Conservation (phyloP, 352 stramenopile genomes). For the Phytophthora multivora region DNA sequence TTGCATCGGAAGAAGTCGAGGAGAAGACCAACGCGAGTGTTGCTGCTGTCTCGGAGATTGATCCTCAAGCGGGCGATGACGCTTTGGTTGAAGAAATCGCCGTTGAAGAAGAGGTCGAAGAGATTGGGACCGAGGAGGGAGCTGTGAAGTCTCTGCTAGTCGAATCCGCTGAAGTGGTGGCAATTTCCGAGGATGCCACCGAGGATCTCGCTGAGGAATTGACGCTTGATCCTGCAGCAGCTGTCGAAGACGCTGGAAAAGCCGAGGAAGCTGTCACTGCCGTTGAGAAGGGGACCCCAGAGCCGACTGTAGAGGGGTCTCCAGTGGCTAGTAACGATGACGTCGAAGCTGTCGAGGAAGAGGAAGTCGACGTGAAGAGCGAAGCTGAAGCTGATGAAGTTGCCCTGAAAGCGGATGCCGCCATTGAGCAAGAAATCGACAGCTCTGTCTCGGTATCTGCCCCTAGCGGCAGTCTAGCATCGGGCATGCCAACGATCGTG, state of each 20-base stretch:
- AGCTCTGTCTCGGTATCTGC: not conserved
- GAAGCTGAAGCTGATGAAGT: not conserved
- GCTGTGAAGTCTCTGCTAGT: no score
- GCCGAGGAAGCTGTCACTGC: not conserved
- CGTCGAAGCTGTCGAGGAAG: not conserved
- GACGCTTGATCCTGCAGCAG: not conserved
- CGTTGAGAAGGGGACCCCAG: not conserved
- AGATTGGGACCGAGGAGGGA: no score
- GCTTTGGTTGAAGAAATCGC: not conserved
- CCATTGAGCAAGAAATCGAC: not conserved
- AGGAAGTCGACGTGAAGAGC: not conserved
- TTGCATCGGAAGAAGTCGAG: not conserved
- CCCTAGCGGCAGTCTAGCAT: not conserved
- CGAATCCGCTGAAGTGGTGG: no score
- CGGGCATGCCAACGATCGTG: conserved; percentile 21
- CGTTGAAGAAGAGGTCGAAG: not conserved
- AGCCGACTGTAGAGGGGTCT: not conserved
- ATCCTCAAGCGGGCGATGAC: not conserved
- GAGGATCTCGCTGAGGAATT: not conserved
- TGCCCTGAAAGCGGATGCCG: not conserved
- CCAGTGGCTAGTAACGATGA: not conserved
- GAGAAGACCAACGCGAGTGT: not conserved
- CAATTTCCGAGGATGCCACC: not conserved
- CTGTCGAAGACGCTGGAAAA: not conserved
- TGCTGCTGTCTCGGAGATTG: not conserved